These are phyloP conservation scores for Nakazawaea ishiwadae DNA, from an alignment of 805 yeast genomes.

Conservation along the genomic window DNA sequence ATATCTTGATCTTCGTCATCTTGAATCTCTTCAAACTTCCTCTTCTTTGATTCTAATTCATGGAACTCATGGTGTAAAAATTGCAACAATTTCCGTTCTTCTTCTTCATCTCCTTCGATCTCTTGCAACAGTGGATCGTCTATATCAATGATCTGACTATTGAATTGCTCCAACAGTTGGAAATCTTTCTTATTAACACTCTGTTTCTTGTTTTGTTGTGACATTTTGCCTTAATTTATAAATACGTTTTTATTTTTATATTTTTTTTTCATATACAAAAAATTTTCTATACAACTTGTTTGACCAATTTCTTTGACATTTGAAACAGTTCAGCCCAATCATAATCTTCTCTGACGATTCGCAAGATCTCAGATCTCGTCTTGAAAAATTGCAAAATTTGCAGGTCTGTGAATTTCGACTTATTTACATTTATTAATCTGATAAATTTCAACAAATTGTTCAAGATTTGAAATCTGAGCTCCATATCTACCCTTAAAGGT, in stretches of 20 bases:
- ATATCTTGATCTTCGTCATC: slow-evolving; percentile 27
- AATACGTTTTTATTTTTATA: too few relatives aligned
- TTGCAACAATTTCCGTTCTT: slow-evolving; percentile 4
- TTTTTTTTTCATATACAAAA: background rate
- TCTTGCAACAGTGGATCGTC: slow-evolving; percentile 9
- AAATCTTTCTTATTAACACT: background rate
- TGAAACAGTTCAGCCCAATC: slow-evolving; percentile 3
- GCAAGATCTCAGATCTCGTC: slow-evolving; percentile 4
- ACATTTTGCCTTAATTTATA: too few relatives aligned
- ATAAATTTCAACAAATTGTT: slow-evolving; percentile 8
- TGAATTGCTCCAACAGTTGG: slow-evolving; percentile 6
- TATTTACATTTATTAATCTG: background rate
- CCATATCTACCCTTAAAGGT: slow-evolving; percentile 43
- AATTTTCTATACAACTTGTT: too few relatives aligned
- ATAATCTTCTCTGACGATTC: background rate
- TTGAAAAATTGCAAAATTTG: background rate
- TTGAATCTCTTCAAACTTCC: slow-evolving; percentile 7
- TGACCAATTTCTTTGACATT: background rate
- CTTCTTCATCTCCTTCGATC: slow-evolving; percentile 9
- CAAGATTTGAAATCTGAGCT: slow-evolving; percentile 5
- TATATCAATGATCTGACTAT: slow-evolving; percentile 1
- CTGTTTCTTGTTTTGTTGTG: too few relatives aligned
- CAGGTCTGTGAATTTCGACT: background rate
- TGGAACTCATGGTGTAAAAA: slow-evolving; percentile 10
- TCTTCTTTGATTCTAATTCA: slow-evolving; percentile 5